phyloP scores from a whole-genome alignment of 768 basidiomycete genomes.

The Rhizopogon roseolus region DNA sequence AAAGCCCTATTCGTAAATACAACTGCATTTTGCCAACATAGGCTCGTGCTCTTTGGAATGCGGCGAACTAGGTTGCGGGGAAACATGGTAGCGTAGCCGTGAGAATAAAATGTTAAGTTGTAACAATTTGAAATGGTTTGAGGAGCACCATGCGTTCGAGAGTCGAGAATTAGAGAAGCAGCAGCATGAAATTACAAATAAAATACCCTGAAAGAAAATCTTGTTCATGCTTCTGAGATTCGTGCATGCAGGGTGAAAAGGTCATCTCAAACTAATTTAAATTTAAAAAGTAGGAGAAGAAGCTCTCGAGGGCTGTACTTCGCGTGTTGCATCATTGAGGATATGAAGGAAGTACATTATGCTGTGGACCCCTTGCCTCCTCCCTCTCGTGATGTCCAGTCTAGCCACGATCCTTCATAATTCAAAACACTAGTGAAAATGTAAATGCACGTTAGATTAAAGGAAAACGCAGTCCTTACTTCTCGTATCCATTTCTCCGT shows the following conservation, averaged over 20 bases:
- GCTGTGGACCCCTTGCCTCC: slow-evolving; percentile 27
- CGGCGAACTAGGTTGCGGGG: background rate
- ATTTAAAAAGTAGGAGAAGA: background rate
- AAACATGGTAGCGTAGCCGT: slow-evolving; percentile 1
- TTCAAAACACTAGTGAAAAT: slow-evolving; percentile 48
- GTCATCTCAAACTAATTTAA: background rate
- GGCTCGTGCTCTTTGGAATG: background rate
- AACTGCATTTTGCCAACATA: background rate
- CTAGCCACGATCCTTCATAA: slow-evolving; percentile 85
- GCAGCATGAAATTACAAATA: background rate
- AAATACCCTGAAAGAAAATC: background rate
- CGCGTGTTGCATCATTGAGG: background rate
- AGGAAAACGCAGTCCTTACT: slow-evolving; percentile 43
- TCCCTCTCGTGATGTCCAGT: slow-evolving; percentile 65
- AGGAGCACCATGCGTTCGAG: no score
- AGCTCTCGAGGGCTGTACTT: background rate
- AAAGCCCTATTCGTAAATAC: background rate
- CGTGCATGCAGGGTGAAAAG: background rate
- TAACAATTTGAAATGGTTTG: no score
- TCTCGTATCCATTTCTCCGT: slow-evolving; percentile 73
- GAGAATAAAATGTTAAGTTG: background rate
- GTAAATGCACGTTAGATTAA: background rate
- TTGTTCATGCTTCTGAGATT: background rate
- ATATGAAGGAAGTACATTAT: slow-evolving; percentile 2
- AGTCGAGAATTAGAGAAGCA: no score